Evolutionary conservation across 495 filamentous ascomycete species (phyloP), one percentile per base, ranked within the genome.

Genomic region (Daldinia loculata): DNA sequence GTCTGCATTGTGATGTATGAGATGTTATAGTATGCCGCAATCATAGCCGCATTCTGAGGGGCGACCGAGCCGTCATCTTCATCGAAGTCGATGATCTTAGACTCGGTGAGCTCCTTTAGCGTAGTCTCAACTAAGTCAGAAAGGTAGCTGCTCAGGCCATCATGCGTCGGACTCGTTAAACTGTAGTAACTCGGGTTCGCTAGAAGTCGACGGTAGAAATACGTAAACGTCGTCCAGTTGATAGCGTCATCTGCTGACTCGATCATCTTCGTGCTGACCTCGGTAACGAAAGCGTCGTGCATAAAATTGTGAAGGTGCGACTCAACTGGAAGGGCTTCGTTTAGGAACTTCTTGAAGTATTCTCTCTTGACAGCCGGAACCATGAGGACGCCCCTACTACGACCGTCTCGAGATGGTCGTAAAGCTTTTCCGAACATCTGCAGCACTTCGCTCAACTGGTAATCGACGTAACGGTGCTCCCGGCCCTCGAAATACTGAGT

Each of bases 1-100:
- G 96, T 99, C 81, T 99, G 94, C 95, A 98, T 98, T 24, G 95
- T 99, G 80, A 97, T 91, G 82, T 98, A 97, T 17, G 96, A 98
- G 68, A 99, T 97, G 78, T 98, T 98, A 86, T 98, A 99, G 82
- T 98, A 98, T 2, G 95, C 93, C 6, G 93, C 94, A 76, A 99
- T 98, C 92, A 96, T 97, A 39, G 95, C 95, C 1, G 95, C 91
- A 72, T 99, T 98, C 68, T 96, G 86, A 22, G 95, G 93, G 7
- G 91, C 88, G 60, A 98, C 89, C 22, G 90, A 89, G 75, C 97
- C 96, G 72, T 98, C 96, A 26, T 98, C 96, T 78, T 99, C 96
- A 70, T 99, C 95, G 29, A 97, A 84, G 69, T 98, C 95, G 67
- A 99, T 93, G 60, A 99, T 94, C 86, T 97, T 97, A 27, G 93